Percentiles rank a stretch among this genome's conserved stretches.
phyloP scores from a whole-genome alignment of 768 basidiomycete genomes.

The Cubamyces lactineus region DNA sequence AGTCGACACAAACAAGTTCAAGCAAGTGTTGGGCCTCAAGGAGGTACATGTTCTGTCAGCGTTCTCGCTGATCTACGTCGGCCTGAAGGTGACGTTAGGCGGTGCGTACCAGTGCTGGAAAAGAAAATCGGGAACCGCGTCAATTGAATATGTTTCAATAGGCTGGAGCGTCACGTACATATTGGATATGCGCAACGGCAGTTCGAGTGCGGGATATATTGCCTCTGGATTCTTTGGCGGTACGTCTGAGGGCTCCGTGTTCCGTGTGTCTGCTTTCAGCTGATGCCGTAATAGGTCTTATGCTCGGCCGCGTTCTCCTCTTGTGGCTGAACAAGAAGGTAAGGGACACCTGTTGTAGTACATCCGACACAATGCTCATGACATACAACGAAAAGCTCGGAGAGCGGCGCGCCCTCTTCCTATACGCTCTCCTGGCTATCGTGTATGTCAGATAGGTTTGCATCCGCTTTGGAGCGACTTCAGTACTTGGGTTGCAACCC shows the following conservation, averaged over 20 bases:
- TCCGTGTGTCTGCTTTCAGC: not conserved
- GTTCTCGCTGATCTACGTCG: conserved; percentile 47
- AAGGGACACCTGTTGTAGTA: not conserved
- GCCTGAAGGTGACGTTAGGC: conserved; percentile 46
- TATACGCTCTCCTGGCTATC: conserved; percentile 32
- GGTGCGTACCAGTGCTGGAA: conserved; percentile 30
- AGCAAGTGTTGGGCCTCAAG: conserved; percentile 39
- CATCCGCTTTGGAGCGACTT: not conserved
- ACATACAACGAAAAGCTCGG: conserved; percentile 24
- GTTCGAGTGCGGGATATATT: conserved; percentile 44
- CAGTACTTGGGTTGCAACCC: not conserved
- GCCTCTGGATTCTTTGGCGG: conserved; percentile 48
- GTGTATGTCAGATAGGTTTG: conserved; percentile 20
- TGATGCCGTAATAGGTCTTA: conserved; percentile 23
- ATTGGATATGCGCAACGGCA: conserved; percentile 42
- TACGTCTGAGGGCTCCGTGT: not conserved
- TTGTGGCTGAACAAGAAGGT: conserved; percentile 34
- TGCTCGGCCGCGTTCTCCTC: conserved; percentile 30
- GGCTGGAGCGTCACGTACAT: conserved; percentile 53
- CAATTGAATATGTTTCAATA: conserved; percentile 5
- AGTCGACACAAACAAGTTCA: conserved; percentile 34
- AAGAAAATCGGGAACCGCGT: no score
- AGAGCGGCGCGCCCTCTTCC: conserved; percentile 31
- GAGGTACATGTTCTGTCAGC: conserved; percentile 44
- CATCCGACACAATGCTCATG: not conserved